Evolutionary conservation across 116 monocot species (phyloP), one percentile per base, ranked within the genome.

Genomic region (Zostera marina): DNA sequence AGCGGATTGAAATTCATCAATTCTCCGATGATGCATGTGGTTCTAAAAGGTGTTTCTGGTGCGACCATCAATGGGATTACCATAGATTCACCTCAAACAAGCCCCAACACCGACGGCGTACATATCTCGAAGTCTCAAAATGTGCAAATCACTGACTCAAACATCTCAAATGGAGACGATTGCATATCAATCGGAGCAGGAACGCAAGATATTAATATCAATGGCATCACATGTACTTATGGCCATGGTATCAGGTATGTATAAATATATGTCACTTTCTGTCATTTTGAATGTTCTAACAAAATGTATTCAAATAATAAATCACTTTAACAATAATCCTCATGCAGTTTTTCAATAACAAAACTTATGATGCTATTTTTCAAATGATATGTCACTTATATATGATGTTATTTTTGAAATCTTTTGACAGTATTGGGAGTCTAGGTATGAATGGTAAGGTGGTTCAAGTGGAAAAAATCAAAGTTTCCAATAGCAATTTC

Each of bases 71-170:
- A 20, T 8, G 26, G 26, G 14, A 55, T 55, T 23, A 32, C 55
- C 8, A 11, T 79, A 58, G 63, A 16, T 1, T 70, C 79, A 3
- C 70, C 79, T 1, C 57, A 26, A 25, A 48, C 53, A 47, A 79
- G 78, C 62, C 78, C 78, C 22, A 79, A 79, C 67, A 74, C 79
- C 47, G 79, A 79, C 48, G 79, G 79, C 54, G 64, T 79, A 44
- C 79, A 79, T 56, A 54, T 79, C 16, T 68, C 74, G 56, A n/a
- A 41, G 22, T 67, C 70, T 13, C 58, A 42, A 25, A 39, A 44
- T 43, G 79, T 79, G 11, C 70, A 59, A 2, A 56, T 79, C 67
- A 66, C 59, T 22, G 55, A 40, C 26, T 22, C 74, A 32, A 38
- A 17, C 42, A 71, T 79, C 40, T 17, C 26, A 53, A 4, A 47